phyloP scores from a whole-genome alignment of 352 stramenopile species.

The Pythium phragmitis region DNA sequence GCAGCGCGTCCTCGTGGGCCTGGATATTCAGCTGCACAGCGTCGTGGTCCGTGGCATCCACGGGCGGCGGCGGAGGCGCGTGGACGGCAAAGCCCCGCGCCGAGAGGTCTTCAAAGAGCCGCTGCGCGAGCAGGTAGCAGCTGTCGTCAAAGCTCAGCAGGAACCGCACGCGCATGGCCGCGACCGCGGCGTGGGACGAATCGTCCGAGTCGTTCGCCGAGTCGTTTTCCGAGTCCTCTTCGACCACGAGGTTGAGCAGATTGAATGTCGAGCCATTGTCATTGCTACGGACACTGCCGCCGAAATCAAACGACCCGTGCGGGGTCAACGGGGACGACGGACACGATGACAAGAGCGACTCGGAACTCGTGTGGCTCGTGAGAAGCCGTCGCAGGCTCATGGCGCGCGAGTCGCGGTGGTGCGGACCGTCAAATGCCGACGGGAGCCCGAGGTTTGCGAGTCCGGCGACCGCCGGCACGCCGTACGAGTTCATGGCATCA shows the following conservation, averaged over 20 bases:
- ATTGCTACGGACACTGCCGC: constrained; percentile 4
- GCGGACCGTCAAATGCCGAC: constrained; percentile 31
- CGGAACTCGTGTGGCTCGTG: constrained; percentile 22
- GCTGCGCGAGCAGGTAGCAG: constrained; percentile 49
- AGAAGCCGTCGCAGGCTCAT: constrained; percentile 46
- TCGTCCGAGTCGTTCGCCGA: constrained; percentile 12
- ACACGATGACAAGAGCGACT: constrained; percentile 22
- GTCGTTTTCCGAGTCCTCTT: constrained; percentile 8
- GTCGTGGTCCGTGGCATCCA: background rate
- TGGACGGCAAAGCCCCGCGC: constrained; percentile 46
- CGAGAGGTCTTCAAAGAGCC: constrained; percentile 55
- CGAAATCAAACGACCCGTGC: constrained; percentile 19
- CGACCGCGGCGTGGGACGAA: constrained; percentile 3
- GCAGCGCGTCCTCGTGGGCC: constrained; percentile 50
- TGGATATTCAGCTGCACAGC: constrained; percentile 15
- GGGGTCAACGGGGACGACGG: constrained; percentile 15
- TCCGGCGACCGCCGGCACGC: constrained; percentile 54
- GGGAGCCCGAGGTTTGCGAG: constrained; percentile 61
- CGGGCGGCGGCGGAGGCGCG: constrained; percentile 25
- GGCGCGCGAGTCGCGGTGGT: constrained; percentile 34
- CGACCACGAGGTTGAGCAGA: constrained; percentile 14
- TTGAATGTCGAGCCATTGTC: constrained; percentile 10
- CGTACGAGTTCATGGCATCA: constrained; percentile 61
- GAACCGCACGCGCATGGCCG: constrained; percentile 35
- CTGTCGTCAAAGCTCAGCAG: constrained; percentile 71